Conservation (phyloP, 495 filamentous ascomycete genomes). For the Neurospora sp. region DNA sequence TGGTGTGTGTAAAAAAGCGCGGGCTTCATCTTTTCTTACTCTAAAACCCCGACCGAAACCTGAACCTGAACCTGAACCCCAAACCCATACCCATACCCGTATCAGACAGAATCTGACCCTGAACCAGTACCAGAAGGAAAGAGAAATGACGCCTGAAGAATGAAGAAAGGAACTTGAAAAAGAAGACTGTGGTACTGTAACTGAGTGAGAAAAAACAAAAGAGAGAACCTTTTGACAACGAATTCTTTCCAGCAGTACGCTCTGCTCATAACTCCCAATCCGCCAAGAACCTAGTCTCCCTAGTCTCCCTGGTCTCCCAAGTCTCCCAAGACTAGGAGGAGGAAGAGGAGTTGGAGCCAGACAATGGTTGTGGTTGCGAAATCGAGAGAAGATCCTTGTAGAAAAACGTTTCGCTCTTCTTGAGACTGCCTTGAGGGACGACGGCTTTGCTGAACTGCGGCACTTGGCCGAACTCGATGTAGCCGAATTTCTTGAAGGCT, state of each 20-base stretch:
- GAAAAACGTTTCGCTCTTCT: constrained; percentile 30
- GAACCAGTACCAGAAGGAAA: too few species aligned
- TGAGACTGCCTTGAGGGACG: constrained; percentile 9
- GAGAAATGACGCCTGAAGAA: too few species aligned
- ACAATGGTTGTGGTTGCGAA: background rate
- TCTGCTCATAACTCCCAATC: too few species aligned
- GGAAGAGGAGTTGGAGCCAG: background rate
- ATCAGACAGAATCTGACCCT: too few species aligned
- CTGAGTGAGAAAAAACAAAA: too few species aligned
- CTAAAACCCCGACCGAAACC: too few species aligned
- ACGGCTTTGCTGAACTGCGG: constrained; percentile 23
- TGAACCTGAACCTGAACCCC: too few species aligned
- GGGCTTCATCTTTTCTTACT: background rate
- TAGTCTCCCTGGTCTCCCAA: background rate
- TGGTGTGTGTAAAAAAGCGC: background rate
- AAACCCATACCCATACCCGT: too few species aligned
- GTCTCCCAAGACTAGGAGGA: background rate
- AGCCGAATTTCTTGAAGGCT: constrained; percentile 27
- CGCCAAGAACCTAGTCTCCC: background rate
- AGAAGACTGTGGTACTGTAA: background rate
- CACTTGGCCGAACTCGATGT: constrained; percentile 26
- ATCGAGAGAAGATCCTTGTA: constrained; percentile 26
- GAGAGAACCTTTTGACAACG: too few species aligned
- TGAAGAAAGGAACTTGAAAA: background rate
- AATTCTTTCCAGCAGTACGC: too few species aligned